Conservation (phyloP, 805 yeast genomes). For the Kregervanrija delftensis region DNA sequence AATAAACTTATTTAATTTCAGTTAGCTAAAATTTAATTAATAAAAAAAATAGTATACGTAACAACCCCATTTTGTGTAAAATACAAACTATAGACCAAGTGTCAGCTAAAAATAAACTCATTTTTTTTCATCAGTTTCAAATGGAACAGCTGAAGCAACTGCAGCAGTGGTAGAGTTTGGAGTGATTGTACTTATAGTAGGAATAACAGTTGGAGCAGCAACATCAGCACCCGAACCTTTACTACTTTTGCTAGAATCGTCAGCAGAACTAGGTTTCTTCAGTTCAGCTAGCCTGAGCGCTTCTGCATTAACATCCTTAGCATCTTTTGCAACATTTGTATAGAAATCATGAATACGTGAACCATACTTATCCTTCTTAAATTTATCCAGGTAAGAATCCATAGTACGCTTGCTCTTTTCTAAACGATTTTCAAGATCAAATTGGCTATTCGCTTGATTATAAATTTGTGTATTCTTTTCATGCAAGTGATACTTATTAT, state of each 20-base stretch:
- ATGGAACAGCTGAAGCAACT: slow-evolving; percentile 20
- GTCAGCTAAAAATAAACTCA: background rate
- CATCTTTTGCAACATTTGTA: slow-evolving; percentile 46
- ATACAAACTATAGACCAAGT: background rate
- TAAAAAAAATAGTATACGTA: background rate
- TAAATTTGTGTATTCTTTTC: slow-evolving; percentile 37
- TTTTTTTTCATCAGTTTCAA: slow-evolving; percentile 16
- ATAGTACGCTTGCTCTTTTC: slow-evolving; percentile 31
- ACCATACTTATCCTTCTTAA: slow-evolving; percentile 44
- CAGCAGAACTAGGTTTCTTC: slow-evolving; percentile 29
- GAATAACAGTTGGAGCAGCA: slow-evolving; percentile 11
- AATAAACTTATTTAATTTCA: background rate
- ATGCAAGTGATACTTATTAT: slow-evolving; percentile 53
- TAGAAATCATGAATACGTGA: slow-evolving; percentile 56
- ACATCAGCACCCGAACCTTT: background rate
- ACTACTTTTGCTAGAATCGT: slow-evolving; percentile 1
- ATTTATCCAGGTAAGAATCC: slow-evolving; percentile 40
- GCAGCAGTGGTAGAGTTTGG: slow-evolving; percentile 16
- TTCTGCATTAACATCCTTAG: slow-evolving; percentile 61
- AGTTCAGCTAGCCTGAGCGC: slow-evolving; percentile 64
- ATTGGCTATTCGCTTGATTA: slow-evolving; percentile 33
- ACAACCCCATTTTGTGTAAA: too few relatives aligned
- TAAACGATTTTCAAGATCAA: slow-evolving; percentile 33
- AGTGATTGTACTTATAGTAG: slow-evolving; percentile 14
- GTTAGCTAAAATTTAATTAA: background rate